A percentile compares a stretch with the other conserved stretches of the same genome.
Evolutionary conservation across 1,284 basidiomycete species (phyloP).

Genomic region (Sporisorium iseilematis-ciliati): DNA sequence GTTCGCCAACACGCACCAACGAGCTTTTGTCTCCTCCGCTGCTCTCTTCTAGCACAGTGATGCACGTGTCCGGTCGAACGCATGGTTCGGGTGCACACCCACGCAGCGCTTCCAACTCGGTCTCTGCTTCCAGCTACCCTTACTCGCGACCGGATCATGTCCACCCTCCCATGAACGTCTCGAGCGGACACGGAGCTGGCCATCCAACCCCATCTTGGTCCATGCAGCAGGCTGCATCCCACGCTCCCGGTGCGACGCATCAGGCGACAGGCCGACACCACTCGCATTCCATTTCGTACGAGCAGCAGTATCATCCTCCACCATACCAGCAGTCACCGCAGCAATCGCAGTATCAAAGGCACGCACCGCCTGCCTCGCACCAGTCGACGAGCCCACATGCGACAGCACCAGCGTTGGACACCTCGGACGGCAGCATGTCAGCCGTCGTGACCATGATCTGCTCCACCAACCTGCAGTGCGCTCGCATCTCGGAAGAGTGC

Average conservation of each 20-base stretch:
- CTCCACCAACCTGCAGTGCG: conserved; percentile 56
- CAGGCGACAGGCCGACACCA: conserved; percentile 19
- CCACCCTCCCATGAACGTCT: conserved; percentile 21
- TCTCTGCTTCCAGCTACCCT: conserved; percentile 52
- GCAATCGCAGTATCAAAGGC: not conserved
- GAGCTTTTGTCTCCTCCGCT: conserved; percentile 38
- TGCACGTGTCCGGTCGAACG: conserved; percentile 34
- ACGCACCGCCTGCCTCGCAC: conserved; percentile 16
- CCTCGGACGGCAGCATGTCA: conserved; percentile 25
- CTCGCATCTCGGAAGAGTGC: conserved; percentile 53
- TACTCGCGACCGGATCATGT: conserved; percentile 48
- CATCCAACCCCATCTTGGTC: conserved; percentile 19
- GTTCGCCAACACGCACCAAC: conserved; percentile 29
- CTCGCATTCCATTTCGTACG: conserved; percentile 32
- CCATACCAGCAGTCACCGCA: conserved; percentile 9
- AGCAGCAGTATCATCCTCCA: conserved; percentile 16
- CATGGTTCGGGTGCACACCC: conserved; percentile 31
- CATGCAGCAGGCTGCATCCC: conserved; percentile 18
- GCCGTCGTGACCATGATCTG: conserved; percentile 55
- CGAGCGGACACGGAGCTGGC: conserved; percentile 8
- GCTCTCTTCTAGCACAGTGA: conserved; percentile 27
- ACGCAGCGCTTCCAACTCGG: conserved; percentile 48
- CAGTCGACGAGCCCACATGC: conserved; percentile 1
- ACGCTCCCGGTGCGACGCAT: conserved; percentile 12
- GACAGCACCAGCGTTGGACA: conserved; percentile 9